Percentiles rank a stretch among this genome's conserved stretches.
Conservation (phyloP, 371 early-diverging fungal species). For the Syncephalis plumigaleata region DNA sequence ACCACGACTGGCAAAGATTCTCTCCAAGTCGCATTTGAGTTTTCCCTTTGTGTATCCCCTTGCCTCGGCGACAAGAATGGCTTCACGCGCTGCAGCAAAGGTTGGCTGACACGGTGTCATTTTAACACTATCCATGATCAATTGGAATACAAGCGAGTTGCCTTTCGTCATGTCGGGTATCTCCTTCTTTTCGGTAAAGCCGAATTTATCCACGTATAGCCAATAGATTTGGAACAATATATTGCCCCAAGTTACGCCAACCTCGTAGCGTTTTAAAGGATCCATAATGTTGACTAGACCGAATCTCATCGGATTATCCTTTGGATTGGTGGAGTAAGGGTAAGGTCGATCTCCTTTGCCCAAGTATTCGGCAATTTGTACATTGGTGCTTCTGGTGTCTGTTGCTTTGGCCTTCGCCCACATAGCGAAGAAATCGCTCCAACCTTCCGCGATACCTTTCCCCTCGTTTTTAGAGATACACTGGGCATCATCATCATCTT, state of each 20-base stretch:
- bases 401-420: conserved; percentile 42
- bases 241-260: not conserved
- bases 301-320: conserved; percentile 19
- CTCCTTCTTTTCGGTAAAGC: too few species aligned
- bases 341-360: conserved; percentile 30
- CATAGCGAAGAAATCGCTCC: conserved; percentile 82
- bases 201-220: too few species aligned
- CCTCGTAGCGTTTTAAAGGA: conserved; percentile 22
- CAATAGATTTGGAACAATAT: not conserved
- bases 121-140: conserved; percentile 10
- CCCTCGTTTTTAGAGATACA: too few species aligned
- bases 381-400: conserved; percentile 37
- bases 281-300: not conserved
- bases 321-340: conserved; percentile 19
- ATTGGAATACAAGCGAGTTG: conserved; percentile 14
- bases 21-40: conserved; percentile 7
- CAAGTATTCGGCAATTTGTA: conserved; percentile 41
- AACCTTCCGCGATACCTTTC: conserved; percentile 59
- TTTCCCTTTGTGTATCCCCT: not conserved
- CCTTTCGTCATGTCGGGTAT: not conserved
- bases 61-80: conserved; percentile 21
- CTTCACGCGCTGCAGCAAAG: conserved; percentile 22
- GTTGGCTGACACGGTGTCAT: conserved; percentile 25
- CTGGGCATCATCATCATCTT: conserved; percentile 6
- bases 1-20: conserved; percentile 8